These are phyloP conservation scores for Trichosporon faecale DNA, from an alignment of 1,284 basidiomycete species.

Conservation along the genomic window DNA sequence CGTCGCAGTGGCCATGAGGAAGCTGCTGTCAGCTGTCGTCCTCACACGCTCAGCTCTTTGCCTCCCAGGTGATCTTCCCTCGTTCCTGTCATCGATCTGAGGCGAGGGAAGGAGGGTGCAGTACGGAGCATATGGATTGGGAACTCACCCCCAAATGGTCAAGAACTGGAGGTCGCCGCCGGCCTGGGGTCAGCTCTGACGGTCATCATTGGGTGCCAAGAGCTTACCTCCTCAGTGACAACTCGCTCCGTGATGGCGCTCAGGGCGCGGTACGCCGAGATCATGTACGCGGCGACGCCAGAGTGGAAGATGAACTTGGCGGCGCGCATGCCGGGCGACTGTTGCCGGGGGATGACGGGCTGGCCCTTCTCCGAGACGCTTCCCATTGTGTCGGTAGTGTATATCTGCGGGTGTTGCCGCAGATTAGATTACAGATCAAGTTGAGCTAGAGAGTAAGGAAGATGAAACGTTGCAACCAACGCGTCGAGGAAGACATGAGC, in stretches of 20 bases:
- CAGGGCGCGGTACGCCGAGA: conserved; percentile 17
- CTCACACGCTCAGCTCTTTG: too few species aligned
- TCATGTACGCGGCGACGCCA: conserved; percentile 41
- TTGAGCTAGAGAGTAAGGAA: neutral
- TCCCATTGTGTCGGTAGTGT: neutral
- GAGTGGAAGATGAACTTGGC: conserved; percentile 38
- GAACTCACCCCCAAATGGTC: conserved; percentile 68
- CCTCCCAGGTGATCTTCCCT: too few species aligned
- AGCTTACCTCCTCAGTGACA: neutral
- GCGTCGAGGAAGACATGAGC: neutral
- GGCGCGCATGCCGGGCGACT: neutral
- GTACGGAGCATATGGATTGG: neutral
- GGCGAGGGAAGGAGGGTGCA: too few species aligned
- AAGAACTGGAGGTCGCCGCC: conserved; percentile 69
- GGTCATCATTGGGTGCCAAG: neutral
- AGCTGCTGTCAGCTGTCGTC: conserved; percentile 40
- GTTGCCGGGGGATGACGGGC: neutral
- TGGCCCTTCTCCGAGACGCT: neutral
- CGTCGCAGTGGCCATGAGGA: conserved; percentile 58
- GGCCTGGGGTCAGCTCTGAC: conserved; percentile 18
- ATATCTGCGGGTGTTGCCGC: too few species aligned
- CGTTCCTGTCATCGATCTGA: too few species aligned
- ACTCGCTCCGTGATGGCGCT: conserved; percentile 9
- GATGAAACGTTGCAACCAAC: neutral
- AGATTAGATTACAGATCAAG: too few species aligned